Evolutionary conservation across 2,329 filamentous ascomycete genomes (phyloP), one percentile per base, ranked within the genome.

Genomic region (Fusarium armeniacum): DNA sequence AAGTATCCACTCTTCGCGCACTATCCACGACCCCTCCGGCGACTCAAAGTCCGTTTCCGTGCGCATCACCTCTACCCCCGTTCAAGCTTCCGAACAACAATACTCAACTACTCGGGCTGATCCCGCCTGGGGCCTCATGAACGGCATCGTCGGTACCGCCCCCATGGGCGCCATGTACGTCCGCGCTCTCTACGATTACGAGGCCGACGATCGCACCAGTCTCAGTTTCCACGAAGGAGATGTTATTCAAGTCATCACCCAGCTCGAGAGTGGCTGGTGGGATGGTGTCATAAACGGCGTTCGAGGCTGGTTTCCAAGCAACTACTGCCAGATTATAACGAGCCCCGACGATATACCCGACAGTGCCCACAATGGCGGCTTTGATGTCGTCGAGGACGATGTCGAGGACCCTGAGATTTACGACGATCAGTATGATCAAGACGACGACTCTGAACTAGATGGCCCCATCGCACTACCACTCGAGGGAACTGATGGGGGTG

Each of bases 231-330:
- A 93, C 75, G 92, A 97, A 80, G 96, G 96, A 76, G 96, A 99
- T 82, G 90, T 98, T 73, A 99, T 99, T 76, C 95, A 98, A 82
- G 96, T 99, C 75, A 95, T 99, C 75, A 99, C 96, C 55, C 95
- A 98, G 82, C 86, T 98, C 60, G 96, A 99, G 81, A 98, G 94
- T 76, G 96, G 96, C 59, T 99, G 96, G 96, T 99, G 96, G 96
- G 96, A 99, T 82, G 96, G 96, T 50, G 93, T 99, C 58, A 97
- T 99, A 79, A 96, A 98, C 76, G 93, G 94, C 62, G 92, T 97
- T 73, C 91, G 96, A 78, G 96, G 96, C 78, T 99, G 96, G 96
- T 99, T 99, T 80, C 96, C 96, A 38, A 98, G 95, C 85, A 99
- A 99, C 81, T 99, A 99, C 83, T 98, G 96, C 83, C 90, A 93